Percentiles rank a stretch among this genome's conserved stretches.
Evolutionary conservation across 352 stramenopile species (phyloP).

Genomic region (Pythium aristosporum): DNA sequence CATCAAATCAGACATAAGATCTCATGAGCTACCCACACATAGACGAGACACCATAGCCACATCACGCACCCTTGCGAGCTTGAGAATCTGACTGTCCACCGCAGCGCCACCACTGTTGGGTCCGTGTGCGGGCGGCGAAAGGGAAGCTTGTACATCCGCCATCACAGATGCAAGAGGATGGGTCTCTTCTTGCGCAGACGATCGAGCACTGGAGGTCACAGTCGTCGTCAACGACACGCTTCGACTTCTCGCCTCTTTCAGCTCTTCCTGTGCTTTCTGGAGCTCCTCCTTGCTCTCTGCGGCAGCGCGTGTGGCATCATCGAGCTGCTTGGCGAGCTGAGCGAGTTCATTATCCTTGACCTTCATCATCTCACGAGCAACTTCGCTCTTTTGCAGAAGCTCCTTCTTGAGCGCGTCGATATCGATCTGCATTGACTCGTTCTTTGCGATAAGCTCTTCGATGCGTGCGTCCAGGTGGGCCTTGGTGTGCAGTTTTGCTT

Average conservation of each 20-base stretch:
- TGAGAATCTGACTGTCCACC: slow-evolving; percentile 30
- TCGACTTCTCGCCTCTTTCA: neutral
- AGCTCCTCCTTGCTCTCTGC: slow-evolving; percentile 21
- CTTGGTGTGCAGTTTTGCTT: slow-evolving; percentile 29
- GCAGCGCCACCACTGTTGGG: slow-evolving; percentile 7
- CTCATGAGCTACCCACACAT: neutral
- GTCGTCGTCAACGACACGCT: neutral
- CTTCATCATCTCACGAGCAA: slow-evolving; percentile 41
- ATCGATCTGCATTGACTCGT: slow-evolving; percentile 34
- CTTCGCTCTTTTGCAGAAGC: slow-evolving; percentile 36
- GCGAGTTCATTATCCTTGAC: slow-evolving; percentile 55
- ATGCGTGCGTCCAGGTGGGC: slow-evolving; percentile 38
- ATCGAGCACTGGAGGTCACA: neutral
- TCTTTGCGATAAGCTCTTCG: slow-evolving; percentile 32
- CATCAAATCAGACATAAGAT: slow-evolving; percentile 2
- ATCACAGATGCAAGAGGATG: slow-evolving; percentile 16
- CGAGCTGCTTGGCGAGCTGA: slow-evolving; percentile 47
- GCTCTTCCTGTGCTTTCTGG: slow-evolving; percentile 4
- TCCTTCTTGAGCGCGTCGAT: slow-evolving; percentile 39
- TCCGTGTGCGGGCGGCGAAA: slow-evolving; percentile 33
- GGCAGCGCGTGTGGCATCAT: slow-evolving; percentile 36
- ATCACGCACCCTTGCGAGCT: slow-evolving; percentile 27
- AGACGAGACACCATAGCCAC: neutral
- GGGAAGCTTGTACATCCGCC: slow-evolving; percentile 39
- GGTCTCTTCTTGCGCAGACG: slow-evolving; percentile 1